These are phyloP conservation scores for Ceriops decandra DNA, from an alignment of 345 rosid species.

Conservation along the genomic window DNA sequence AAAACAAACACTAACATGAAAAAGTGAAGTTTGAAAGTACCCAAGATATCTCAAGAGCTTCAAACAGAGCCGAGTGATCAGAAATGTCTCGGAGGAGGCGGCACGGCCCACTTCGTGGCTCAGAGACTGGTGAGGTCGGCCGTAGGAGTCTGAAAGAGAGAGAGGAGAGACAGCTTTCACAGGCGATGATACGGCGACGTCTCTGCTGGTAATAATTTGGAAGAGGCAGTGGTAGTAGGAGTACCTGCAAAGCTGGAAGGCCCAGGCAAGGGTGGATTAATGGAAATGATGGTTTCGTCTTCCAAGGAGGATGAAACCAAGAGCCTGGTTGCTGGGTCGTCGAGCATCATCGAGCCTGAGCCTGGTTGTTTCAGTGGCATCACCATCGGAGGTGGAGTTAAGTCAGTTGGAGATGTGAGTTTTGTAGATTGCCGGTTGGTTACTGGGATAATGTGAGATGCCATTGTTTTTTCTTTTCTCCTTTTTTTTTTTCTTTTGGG, in stretches of 20 bases:
- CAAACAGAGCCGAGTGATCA: constrained; percentile 58
- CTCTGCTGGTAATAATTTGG: constrained; percentile 41
- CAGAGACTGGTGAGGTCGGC: constrained; percentile 32
- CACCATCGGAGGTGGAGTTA: not conserved
- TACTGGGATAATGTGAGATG: constrained; percentile 16
- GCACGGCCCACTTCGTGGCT: constrained; percentile 54
- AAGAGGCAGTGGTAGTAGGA: constrained; percentile 11
- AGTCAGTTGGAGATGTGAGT: constrained; percentile 1
- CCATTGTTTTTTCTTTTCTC: not conserved
- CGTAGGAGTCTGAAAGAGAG: constrained; percentile 30
- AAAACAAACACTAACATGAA: not conserved
- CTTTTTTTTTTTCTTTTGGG: not conserved
- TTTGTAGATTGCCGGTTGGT: constrained; percentile 1
- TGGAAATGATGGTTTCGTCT: constrained; percentile 33
- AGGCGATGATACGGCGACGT: constrained; percentile 48
- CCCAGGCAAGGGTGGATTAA: constrained; percentile 53
- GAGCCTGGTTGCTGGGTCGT: constrained; percentile 44
- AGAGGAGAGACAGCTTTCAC: constrained; percentile 51
- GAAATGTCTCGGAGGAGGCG: constrained; percentile 56
- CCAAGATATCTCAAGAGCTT: constrained; percentile 71
- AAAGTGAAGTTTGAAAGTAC: constrained; percentile 27
- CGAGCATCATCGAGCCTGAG: constrained; percentile 16
- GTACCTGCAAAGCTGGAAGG: constrained; percentile 41
- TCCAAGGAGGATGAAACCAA: constrained; percentile 49
- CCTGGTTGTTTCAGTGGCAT: constrained; percentile 8